Conservation (phyloP, 768 basidiomycete genomes). For the Kwoniella dendrophila region DNA sequence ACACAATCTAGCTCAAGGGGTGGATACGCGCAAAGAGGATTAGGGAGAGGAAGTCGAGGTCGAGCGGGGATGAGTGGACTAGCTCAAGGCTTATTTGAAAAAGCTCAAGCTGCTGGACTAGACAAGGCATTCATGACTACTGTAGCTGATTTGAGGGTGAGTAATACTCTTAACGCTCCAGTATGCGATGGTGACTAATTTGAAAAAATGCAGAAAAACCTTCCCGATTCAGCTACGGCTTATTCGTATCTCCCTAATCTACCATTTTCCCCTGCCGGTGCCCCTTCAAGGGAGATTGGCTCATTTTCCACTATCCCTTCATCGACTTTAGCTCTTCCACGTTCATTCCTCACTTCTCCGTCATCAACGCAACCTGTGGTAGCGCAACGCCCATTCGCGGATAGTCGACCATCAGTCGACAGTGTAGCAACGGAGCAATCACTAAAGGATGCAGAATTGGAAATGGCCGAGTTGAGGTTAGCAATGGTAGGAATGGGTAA, state of each 20-base stretch:
- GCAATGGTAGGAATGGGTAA: conserved; percentile 56
- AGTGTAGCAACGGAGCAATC: conserved; percentile 31
- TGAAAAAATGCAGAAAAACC: conserved; percentile 66
- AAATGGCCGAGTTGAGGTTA: conserved; percentile 52
- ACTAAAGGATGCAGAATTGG: conserved; percentile 45
- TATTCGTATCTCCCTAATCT: conserved; percentile 53
- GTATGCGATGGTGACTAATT: neutral
- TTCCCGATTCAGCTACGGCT: conserved; percentile 75
- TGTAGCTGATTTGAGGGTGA: conserved; percentile 52
- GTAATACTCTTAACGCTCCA: neutral
- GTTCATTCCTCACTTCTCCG: conserved; percentile 14
- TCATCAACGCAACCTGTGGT: neutral
- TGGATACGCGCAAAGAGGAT: neutral
- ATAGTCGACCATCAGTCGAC: conserved; percentile 18
- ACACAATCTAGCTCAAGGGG: neutral
- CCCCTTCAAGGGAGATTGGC: conserved; percentile 22
- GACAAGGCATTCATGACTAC: conserved; percentile 54
- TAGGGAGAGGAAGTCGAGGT: conserved; percentile 38
- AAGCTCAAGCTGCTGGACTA: conserved; percentile 60
- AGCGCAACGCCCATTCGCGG: conserved; percentile 7
- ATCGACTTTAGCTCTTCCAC: conserved; percentile 30
- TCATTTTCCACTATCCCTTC: conserved; percentile 40
- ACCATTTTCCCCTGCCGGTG: conserved; percentile 45
- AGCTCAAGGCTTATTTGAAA: conserved; percentile 52
- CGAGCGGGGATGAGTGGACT: conserved; percentile 44